phyloP scores from a whole-genome alignment of 305 asterid species.

The Fraxinus latifolia region DNA sequence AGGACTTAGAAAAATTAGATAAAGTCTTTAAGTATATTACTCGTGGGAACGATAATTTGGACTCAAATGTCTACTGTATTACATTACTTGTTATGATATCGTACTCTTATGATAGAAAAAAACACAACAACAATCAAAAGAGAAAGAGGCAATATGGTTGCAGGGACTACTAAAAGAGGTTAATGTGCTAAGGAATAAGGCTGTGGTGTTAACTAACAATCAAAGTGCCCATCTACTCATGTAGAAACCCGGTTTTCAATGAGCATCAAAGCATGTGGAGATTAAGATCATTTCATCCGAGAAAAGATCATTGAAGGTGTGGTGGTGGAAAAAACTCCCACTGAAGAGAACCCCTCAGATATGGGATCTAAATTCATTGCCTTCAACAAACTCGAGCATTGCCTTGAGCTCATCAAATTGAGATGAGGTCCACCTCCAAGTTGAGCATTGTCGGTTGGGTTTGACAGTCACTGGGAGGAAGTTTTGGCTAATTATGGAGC shows the following conservation, averaged over 20 bases:
- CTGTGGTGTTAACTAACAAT: not conserved
- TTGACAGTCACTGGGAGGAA: not conserved
- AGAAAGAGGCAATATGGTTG: not conserved
- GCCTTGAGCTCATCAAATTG: not conserved
- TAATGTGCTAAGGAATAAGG: not conserved
- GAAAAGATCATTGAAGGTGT: not conserved
- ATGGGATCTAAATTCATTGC: not conserved
- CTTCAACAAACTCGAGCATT: not conserved
- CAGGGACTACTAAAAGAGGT: not conserved
- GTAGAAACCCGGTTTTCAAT: not conserved
- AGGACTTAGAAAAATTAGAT: too few relatives aligned
- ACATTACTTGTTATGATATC: too few relatives aligned
- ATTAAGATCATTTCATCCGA: not conserved
- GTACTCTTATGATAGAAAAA: too few relatives aligned
- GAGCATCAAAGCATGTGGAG: not conserved
- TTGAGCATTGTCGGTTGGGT: not conserved
- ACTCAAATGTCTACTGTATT: too few relatives aligned
- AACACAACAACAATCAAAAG: too few relatives aligned
- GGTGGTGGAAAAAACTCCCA: not conserved
- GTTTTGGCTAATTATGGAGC: not conserved
- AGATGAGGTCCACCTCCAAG: not conserved
- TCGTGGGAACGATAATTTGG: too few relatives aligned
- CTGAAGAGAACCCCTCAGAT: not conserved
- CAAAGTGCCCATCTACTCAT: not conserved
- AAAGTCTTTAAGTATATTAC: too few relatives aligned